phyloP scores from a whole-genome alignment of 441 rosid genomes.

The Theobroma grandiflorum region DNA sequence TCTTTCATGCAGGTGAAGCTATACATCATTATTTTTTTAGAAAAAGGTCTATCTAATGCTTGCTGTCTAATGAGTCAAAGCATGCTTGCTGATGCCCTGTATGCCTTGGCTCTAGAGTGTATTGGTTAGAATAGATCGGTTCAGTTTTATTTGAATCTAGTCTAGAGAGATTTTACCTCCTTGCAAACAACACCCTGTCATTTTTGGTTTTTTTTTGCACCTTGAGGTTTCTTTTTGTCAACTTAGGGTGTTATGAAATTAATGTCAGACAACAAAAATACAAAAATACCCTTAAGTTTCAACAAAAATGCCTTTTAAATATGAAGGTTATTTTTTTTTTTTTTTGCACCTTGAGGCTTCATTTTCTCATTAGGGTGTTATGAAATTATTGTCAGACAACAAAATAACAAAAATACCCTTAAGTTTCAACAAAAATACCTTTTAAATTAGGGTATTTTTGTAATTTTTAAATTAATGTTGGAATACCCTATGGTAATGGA shows the following conservation, averaged over 20 bases:
- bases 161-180: neutral
- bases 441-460: neutral
- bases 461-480: neutral
- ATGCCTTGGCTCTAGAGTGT: neutral
- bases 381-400: neutral
- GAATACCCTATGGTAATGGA: neutral
- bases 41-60: neutral
- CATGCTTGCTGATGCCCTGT: neutral
- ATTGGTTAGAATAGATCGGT: neutral
- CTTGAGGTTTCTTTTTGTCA: slow-evolving; percentile 5
- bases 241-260: neutral
- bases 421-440: neutral
- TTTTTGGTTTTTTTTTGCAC: neutral
- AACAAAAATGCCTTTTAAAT: neutral
- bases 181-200: neutral
- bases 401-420: neutral
- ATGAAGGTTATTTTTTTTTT: neutral
- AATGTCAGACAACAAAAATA: neutral
- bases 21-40: neutral
- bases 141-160: neutral
- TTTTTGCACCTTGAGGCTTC: slow-evolving; percentile 14
- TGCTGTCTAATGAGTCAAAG: neutral
- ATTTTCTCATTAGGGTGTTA: neutral
- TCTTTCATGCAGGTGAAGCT: slow-evolving; percentile 88
- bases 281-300: neutral